A percentile compares a stretch with the other conserved stretches of the same genome.
Conservation (phyloP, 441 rosid species). For the Pelargonium australe region DNA sequence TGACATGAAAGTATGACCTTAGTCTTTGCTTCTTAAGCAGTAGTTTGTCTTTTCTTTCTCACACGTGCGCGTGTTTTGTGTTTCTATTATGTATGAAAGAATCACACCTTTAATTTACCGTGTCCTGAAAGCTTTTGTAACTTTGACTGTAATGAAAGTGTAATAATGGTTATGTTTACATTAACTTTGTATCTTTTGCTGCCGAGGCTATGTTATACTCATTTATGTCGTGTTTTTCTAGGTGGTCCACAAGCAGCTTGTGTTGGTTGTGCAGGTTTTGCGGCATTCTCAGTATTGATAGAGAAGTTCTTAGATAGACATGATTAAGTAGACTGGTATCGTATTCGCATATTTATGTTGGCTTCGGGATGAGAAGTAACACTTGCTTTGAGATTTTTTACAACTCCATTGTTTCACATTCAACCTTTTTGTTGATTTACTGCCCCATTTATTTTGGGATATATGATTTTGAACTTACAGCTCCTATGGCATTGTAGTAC, state of each 20-base stretch:
- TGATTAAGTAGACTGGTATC: conserved; percentile 30
- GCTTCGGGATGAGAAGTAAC: not conserved
- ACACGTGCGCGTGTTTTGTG: too few relatives aligned
- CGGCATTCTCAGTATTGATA: conserved; percentile 79
- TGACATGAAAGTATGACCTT: too few relatives aligned
- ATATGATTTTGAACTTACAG: not conserved
- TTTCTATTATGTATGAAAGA: too few relatives aligned
- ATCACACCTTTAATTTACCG: too few relatives aligned
- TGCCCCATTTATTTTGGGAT: not conserved
- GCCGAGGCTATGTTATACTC: conserved; percentile 13
- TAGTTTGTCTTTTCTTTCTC: not conserved
- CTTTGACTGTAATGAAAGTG: too few relatives aligned
- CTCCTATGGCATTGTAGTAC: not conserved
- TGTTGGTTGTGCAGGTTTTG: conserved; percentile 87
- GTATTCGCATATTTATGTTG: not conserved
- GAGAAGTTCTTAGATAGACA: conserved; percentile 88
- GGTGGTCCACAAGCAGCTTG: conserved; percentile 94
- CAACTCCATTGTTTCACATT: not conserved
- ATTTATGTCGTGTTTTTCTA: conserved; percentile 17
- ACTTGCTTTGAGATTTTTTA: not conserved
- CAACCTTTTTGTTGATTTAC: not conserved
- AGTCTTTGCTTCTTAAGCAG: not conserved
- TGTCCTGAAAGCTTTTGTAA: too few relatives aligned
- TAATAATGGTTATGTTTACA: too few relatives aligned
- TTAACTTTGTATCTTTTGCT: not conserved